These are phyloP conservation scores for Leccinum obscurum DNA, from an alignment of 768 basidiomycete genomes.

Conservation along the genomic window DNA sequence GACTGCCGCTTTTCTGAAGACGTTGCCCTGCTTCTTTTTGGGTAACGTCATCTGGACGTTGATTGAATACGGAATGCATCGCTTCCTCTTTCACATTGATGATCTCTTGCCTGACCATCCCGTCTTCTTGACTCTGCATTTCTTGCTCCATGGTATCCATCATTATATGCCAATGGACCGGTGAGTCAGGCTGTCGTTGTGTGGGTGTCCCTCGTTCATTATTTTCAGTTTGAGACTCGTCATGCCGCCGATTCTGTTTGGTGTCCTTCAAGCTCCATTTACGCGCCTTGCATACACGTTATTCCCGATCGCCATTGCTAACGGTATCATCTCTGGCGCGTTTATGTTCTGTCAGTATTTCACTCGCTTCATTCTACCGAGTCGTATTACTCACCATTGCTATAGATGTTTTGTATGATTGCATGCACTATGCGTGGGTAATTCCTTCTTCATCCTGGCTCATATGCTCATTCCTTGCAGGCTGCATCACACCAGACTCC, in stretches of 20 bases:
- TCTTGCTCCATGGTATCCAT: slow-evolving; percentile 92
- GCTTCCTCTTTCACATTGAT: slow-evolving; percentile 98
- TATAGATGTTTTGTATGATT: slow-evolving; percentile 79
- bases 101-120: slow-evolving; percentile 80
- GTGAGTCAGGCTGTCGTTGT: slow-evolving; percentile 39
- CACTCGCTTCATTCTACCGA: background rate
- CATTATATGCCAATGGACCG: slow-evolving; percentile 98
- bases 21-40: slow-evolving; percentile 67
- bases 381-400: slow-evolving; percentile 6
- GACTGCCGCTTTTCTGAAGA: slow-evolving; percentile 49
- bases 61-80: slow-evolving; percentile 89
- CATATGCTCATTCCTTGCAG: slow-evolving; percentile 33
- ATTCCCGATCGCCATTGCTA: slow-evolving; percentile 84
- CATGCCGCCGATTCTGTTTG: slow-evolving; percentile 92
- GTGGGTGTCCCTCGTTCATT: slow-evolving; percentile 3
- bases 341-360: slow-evolving; percentile 65
- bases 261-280: slow-evolving; percentile 76
- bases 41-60: slow-evolving; percentile 95
- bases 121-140: slow-evolving; percentile 81
- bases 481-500: slow-evolving; percentile 84
- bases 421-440: slow-evolving; percentile 88
- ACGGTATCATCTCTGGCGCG: slow-evolving; percentile 85
- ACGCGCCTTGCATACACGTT: slow-evolving; percentile 78
- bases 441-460: slow-evolving; percentile 1
- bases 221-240: slow-evolving; percentile 77